Percentiles rank a stretch among this genome's conserved stretches.
Evolutionary conservation across 108 stramenopile species (phyloP).

Genomic region (Stephanodiscus minutulus): DNA sequence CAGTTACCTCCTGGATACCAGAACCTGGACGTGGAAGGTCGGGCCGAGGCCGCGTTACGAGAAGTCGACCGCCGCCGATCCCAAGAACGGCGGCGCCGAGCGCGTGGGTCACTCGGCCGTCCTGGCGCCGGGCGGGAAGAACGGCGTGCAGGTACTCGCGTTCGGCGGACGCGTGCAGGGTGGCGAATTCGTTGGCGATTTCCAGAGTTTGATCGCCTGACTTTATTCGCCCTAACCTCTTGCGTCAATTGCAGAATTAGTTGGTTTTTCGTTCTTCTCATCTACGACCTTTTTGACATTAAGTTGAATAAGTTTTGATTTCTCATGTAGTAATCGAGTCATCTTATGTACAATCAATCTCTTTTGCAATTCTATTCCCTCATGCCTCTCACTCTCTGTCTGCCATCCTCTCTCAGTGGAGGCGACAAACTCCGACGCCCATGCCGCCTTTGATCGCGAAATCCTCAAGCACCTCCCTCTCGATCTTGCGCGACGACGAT

Average conservation of each 20-base stretch:
- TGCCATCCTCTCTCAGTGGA: too few relatives aligned
- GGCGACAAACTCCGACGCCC: constrained; percentile 48
- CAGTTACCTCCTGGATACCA: constrained; percentile 72
- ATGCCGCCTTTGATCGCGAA: constrained; percentile 63
- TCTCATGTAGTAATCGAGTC: too few relatives aligned
- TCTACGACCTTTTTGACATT: too few relatives aligned
- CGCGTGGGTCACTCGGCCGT: constrained; percentile 73
- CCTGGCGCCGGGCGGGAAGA: constrained; percentile 49
- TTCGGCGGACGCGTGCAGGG: constrained; percentile 77
- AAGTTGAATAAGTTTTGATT: too few relatives aligned
- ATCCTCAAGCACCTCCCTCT: constrained; percentile 61
- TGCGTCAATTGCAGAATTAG: too few relatives aligned
- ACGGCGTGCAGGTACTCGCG: constrained; percentile 54
- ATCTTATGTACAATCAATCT: too few relatives aligned
- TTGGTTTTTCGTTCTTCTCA: too few relatives aligned
- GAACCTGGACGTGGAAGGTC: constrained; percentile 70
- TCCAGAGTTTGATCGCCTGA: constrained; percentile 49
- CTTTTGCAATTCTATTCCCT: too few relatives aligned
- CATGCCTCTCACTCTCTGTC: too few relatives aligned
- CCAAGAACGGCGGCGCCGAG: constrained; percentile 51
- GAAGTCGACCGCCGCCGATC: constrained; percentile 24
- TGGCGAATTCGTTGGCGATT: constrained; percentile 66
- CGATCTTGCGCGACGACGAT: constrained; percentile 26
- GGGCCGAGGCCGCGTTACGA: constrained; percentile 57
- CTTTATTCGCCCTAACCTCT: too few relatives aligned